Conservation (phyloP, 2,329 filamentous ascomycete species). For the Didymella arachidicola region DNA sequence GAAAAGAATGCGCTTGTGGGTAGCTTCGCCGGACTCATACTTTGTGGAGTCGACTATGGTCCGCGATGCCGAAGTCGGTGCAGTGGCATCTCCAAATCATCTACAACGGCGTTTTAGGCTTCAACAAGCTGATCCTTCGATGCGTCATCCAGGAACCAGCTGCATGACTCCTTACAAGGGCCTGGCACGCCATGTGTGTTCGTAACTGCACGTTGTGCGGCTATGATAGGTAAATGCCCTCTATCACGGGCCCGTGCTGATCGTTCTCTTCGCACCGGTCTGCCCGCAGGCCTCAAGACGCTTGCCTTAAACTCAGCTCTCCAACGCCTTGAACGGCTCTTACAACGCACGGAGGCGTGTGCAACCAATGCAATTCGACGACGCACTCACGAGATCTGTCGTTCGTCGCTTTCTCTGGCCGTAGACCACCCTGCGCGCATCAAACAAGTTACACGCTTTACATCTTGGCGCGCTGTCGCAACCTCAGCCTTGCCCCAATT, state of each 20-base stretch:
- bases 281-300: constrained; percentile 14
- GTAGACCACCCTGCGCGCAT: constrained; percentile 32
- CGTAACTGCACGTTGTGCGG: constrained; percentile 28
- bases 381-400: constrained; percentile 3
- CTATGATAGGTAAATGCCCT: constrained; percentile 32
- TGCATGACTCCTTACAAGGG: constrained; percentile 44
- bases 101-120: constrained; percentile 15
- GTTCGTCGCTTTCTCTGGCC: constrained; percentile 8
- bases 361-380: constrained; percentile 1
- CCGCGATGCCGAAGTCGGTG: constrained; percentile 16
- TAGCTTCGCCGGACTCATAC: constrained; percentile 5
- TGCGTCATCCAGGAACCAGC: constrained; percentile 48
- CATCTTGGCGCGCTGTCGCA: constrained; percentile 36
- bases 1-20: constrained; percentile 3
- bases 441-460: constrained; percentile 39
- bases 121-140: constrained; percentile 22
- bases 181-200: constrained; percentile 25
- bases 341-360: constrained; percentile 9
- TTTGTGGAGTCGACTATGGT: constrained; percentile 5
- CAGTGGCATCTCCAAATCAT: constrained; percentile 15
- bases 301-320: constrained; percentile 6
- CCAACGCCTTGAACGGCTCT: constrained; percentile 2
- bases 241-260: constrained; percentile 26
- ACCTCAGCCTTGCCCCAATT: constrained; percentile 49
- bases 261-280: constrained; percentile 25